phyloP scores from a whole-genome alignment of 148 eudicot genomes.

The Camellia sinensis region DNA sequence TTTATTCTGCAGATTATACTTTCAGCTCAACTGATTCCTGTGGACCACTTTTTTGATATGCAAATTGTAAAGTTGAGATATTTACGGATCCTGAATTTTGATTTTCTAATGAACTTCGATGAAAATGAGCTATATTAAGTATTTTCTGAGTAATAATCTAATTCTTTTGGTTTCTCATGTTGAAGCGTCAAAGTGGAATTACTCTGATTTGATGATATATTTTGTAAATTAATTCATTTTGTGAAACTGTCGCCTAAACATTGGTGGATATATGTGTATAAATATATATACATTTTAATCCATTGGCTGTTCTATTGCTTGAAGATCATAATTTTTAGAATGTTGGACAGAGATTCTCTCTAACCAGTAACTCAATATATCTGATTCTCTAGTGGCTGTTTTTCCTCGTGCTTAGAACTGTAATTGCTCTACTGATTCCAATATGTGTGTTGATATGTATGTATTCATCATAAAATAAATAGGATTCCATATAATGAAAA shows the following conservation, averaged over 20 bases:
- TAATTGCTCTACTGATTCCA: conserved; percentile 1
- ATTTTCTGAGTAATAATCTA: neutral
- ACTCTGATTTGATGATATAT: conserved; percentile 3
- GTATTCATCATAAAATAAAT: neutral
- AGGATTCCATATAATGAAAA: neutral
- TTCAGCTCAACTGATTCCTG: neutral
- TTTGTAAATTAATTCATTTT: conserved; percentile 1
- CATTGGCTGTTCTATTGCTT: neutral
- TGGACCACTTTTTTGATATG: neutral
- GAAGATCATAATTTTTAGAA: conserved; percentile 2
- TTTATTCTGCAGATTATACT: neutral
- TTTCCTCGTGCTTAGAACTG: neutral
- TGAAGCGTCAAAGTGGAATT: neutral
- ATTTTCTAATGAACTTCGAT: neutral
- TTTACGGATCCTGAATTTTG: neutral
- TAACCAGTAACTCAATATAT: neutral
- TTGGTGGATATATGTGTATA: neutral
- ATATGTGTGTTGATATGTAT: neutral
- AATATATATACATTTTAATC: neutral
- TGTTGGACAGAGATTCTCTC: neutral
- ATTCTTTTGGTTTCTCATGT: neutral
- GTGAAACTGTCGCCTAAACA: neutral
- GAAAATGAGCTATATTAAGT: neutral
- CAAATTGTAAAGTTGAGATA: neutral
- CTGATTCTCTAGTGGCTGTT: neutral